Conservation (phyloP, 805 yeast genomes). For the Danielia reshetovae region DNA sequence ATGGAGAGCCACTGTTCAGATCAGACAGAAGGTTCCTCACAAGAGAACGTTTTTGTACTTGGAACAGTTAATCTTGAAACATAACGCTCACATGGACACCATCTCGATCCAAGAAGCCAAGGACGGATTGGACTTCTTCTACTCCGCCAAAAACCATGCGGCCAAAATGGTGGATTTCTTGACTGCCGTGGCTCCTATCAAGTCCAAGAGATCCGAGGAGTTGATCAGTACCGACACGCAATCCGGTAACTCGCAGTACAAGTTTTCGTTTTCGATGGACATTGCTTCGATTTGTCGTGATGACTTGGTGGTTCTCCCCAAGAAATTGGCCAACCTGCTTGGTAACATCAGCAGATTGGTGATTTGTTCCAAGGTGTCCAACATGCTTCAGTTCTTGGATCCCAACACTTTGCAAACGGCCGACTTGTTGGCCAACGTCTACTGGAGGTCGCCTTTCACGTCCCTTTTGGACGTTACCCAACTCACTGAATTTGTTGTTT, state of each 20-base stretch:
- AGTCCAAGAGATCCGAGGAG: conserved; percentile 82
- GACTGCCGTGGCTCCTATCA: conserved; percentile 78
- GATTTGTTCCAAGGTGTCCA: conserved; percentile 79
- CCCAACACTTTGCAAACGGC: conserved; percentile 75
- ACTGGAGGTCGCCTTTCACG: conserved; percentile 79
- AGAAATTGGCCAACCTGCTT: conserved; percentile 73
- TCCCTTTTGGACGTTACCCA: conserved; percentile 73
- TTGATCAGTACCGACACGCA: conserved; percentile 90
- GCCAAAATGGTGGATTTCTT: conserved; percentile 90
- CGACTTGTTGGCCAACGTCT: conserved; percentile 66
- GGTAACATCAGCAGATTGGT: conserved; percentile 83
- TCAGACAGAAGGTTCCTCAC: conserved; percentile 95
- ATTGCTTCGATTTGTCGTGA: conserved; percentile 96
- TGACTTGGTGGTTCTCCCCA: conserved; percentile 89
- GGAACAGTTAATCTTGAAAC: conserved; percentile 91
- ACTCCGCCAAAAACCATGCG: conserved; percentile 85
- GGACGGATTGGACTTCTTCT: conserved; percentile 94
- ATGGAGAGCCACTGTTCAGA: conserved; percentile 97
- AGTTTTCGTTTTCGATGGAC: conserved; percentile 89
- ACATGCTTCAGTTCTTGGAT: conserved; percentile 81
- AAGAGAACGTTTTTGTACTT: conserved; percentile 93
- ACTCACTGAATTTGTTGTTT: conserved; percentile 78
- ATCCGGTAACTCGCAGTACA: conserved; percentile 81
- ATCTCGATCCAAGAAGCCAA: conserved; percentile 87
- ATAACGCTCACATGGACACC: conserved; percentile 91